Evolutionary conservation across 176 grass and related monocot genomes (phyloP).

Genomic region (Phragmites australis): DNA sequence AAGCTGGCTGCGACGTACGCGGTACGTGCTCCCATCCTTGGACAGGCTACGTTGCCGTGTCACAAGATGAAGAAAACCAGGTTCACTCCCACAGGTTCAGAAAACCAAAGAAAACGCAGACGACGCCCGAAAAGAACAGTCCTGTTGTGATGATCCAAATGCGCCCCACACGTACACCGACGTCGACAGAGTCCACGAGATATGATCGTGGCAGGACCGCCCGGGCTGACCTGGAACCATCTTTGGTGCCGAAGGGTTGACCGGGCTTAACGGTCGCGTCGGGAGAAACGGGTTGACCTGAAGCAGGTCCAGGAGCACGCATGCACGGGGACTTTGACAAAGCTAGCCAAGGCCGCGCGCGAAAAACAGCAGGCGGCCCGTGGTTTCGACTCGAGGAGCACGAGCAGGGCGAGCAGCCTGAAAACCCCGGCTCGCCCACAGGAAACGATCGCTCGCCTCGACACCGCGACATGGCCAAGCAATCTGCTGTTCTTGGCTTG

Average conservation of each 20-base stretch:
- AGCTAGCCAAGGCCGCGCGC: neutral
- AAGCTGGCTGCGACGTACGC: neutral
- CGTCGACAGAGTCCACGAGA: neutral
- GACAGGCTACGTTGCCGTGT: neutral
- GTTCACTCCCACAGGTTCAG: conserved; percentile 6
- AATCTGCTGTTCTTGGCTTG: neutral
- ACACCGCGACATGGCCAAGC: neutral
- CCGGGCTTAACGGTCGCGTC: neutral
- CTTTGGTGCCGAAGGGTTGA: neutral
- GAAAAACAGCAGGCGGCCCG: conserved; percentile 58
- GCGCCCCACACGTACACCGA: neutral
- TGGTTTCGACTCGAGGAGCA: conserved; percentile 32
- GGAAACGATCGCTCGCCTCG: neutral
- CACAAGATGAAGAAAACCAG: conserved; percentile 16
- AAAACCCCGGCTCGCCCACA: conserved; percentile 19
- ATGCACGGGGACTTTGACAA: neutral
- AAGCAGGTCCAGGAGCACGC: neutral
- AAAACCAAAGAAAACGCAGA: neutral
- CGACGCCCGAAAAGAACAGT: neutral
- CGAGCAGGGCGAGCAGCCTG: neutral
- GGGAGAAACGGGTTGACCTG: conserved; percentile 1
- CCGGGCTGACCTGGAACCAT: too few species aligned
- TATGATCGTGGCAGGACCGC: neutral
- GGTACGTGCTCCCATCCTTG: neutral
- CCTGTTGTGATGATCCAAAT: neutral